Evolutionary conservation across 345 rosid species (phyloP).

Genomic region (Diplotaxis tenuifolia): DNA sequence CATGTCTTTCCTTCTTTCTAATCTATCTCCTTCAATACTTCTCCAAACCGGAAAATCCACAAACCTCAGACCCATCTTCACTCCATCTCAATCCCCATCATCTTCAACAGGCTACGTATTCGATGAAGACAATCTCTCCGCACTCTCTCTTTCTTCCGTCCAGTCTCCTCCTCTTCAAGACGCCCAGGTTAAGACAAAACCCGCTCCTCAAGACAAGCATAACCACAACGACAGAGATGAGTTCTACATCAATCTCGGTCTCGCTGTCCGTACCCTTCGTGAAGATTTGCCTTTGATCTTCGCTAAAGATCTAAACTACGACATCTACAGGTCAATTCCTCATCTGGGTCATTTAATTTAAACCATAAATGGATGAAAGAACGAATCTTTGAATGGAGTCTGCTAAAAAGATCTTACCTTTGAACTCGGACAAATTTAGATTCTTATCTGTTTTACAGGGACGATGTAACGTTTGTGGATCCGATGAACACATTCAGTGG

Average conservation of each 20-base stretch:
- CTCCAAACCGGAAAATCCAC: constrained; percentile 48
- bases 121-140: constrained; percentile 11
- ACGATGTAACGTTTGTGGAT: constrained; percentile 80
- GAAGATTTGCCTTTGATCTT: constrained; percentile 87
- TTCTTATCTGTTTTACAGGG: constrained; percentile 47
- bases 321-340: constrained; percentile 72
- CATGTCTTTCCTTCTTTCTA: constrained; percentile 82
- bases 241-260: constrained; percentile 81
- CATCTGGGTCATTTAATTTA: constrained; percentile 25
- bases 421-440: constrained; percentile 5
- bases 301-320: constrained; percentile 77
- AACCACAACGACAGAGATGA: constrained; percentile 59
- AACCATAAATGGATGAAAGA: constrained; percentile 1
- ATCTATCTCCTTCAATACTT: constrained; percentile 62
- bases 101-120: constrained; percentile 25
- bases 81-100: constrained; percentile 19
- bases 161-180: constrained; percentile 48
- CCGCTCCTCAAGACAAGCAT: constrained; percentile 40
- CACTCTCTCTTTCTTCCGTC: constrained; percentile 31
- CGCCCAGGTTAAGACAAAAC: constrained; percentile 40
- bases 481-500: constrained; percentile 82
- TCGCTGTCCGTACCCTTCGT: constrained; percentile 89
- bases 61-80: constrained; percentile 43
- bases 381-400: constrained; percentile 7
- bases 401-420: constrained; percentile 8